Conservation (phyloP, 202 grass and related monocot species). For the Eragrostis tef region DNA sequence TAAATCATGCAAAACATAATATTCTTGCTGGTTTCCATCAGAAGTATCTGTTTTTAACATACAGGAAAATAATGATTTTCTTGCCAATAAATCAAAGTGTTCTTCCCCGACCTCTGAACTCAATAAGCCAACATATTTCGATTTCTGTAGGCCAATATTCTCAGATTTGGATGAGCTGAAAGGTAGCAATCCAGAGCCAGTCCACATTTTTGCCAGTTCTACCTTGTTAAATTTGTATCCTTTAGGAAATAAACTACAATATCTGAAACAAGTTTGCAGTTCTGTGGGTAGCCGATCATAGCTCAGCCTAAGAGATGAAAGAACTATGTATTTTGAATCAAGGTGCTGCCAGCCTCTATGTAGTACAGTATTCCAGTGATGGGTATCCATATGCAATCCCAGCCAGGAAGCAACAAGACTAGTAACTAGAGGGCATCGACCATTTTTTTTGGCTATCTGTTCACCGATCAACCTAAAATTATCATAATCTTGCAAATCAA, state of each 20-base stretch:
- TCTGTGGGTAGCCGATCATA: background rate
- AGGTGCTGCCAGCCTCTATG: slow-evolving; percentile 30
- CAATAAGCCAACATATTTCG: background rate
- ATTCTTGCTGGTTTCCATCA: slow-evolving; percentile 3
- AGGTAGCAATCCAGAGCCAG: slow-evolving; percentile 39
- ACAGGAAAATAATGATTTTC: slow-evolving; percentile 46
- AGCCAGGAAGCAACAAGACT: background rate
- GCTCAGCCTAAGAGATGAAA: slow-evolving; percentile 30
- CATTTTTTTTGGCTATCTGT: slow-evolving; percentile 25
- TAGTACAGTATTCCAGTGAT: background rate
- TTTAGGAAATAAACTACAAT: slow-evolving; percentile 44
- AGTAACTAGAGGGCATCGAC: slow-evolving; percentile 21
- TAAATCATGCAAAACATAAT: slow-evolving; percentile 24
- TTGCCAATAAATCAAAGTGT: slow-evolving; percentile 23
- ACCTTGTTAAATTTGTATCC: slow-evolving; percentile 32
- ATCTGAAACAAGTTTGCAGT: slow-evolving; percentile 37
- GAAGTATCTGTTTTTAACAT: slow-evolving; percentile 2
- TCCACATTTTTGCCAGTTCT: slow-evolving; percentile 47
- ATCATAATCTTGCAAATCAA: slow-evolving; percentile 5
- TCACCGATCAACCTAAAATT: slow-evolving; percentile 18
- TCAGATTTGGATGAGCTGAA: background rate
- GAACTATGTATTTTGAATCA: background rate
- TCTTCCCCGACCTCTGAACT: slow-evolving; percentile 30
- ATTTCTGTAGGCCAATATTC: too few species aligned
- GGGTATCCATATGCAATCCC: background rate